Base-by-base conservation (phyloP, 2,329 filamentous ascomycete species). In the Fusarium anthophilum region DNA sequence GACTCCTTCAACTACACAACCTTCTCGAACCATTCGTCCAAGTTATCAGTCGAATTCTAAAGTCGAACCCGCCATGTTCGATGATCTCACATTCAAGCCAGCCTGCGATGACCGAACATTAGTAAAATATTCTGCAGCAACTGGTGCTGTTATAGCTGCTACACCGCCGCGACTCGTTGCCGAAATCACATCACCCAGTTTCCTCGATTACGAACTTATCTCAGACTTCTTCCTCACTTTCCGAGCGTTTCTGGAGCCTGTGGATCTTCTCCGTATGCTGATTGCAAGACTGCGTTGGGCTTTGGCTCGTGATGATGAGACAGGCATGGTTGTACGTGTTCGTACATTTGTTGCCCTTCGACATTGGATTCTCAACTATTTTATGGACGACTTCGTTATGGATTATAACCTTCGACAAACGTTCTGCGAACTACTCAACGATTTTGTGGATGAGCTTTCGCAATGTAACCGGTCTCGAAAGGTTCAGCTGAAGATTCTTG, bases 321-420 rank as follows among this genome's bases (percentile, higher is more conserved):
- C 92, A 65, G 96, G 96, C 44, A 93, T 95, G 80, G 94, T 99
- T 59, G 96, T 98, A n/a, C 91, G 96, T 56, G 97, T 99, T 22
- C 91, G 96, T 47, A 97, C 95, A 0, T 99, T 98, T 84, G 96
- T 98, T 32, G 96, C 96, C 13, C 87, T 98, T 50, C 91, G 96
- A 64, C 96, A 99, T 82, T 99, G 96, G 96, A 95, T 98, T 65
- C 84, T 99, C 71, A 99, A 99, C 81, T 99, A 99, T 82, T 99
- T 98, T 76, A 88, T 94, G 63, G 96, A 99, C 80, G 96, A 99
- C 80, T 99, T 98, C 80, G 90, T 97, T 45, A 83, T 92, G 30
- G 91, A 95, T 79, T 91, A 92, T 79, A 86, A 89, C 50, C 86
- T 98, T 38, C 91, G 96, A 14, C 85, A 89, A 10, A 89, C 90